phyloP scores from a whole-genome alignment of 2,329 filamentous ascomycete genomes.

The Aspergillus pseudoglaucus region DNA sequence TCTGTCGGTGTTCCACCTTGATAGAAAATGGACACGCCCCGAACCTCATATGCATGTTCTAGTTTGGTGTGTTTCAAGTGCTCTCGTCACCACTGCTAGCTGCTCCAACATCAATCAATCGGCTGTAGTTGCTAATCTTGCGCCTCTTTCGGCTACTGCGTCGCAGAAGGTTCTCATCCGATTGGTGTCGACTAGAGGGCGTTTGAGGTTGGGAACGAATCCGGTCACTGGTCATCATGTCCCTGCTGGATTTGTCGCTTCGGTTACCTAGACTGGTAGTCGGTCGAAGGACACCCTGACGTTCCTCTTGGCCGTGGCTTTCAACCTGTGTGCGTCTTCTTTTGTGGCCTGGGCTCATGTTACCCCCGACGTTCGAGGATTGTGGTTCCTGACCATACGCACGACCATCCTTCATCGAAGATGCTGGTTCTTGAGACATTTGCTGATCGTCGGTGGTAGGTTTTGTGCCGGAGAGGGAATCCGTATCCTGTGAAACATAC shows the following conservation, averaged over 20 bases:
- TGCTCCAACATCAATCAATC: constrained; percentile 23
- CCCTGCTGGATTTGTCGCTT: not conserved
- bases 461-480: not conserved
- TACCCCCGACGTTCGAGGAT: not conserved
- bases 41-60: not conserved
- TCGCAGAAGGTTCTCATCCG: constrained; percentile 3
- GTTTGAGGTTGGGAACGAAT: constrained; percentile 1
- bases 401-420: not conserved
- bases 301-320: not conserved
- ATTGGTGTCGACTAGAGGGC: not conserved
- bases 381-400: not conserved
- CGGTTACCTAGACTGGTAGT: not conserved
- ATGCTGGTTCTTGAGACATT: not conserved
- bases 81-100: constrained; percentile 16
- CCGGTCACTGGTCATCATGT: not conserved
- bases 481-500: not conserved
- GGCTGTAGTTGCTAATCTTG: constrained; percentile 27
- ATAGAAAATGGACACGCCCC: not conserved
- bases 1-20: too few relatives aligned
- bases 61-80: not conserved
- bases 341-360: not conserved
- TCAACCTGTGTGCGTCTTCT: not conserved
- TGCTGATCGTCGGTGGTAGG: not conserved
- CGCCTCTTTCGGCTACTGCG: constrained; percentile 19
- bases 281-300: not conserved